These are phyloP conservation scores for Penicillium atrosanguineum DNA, from an alignment of 495 filamentous ascomycete species.

Conservation along the genomic window DNA sequence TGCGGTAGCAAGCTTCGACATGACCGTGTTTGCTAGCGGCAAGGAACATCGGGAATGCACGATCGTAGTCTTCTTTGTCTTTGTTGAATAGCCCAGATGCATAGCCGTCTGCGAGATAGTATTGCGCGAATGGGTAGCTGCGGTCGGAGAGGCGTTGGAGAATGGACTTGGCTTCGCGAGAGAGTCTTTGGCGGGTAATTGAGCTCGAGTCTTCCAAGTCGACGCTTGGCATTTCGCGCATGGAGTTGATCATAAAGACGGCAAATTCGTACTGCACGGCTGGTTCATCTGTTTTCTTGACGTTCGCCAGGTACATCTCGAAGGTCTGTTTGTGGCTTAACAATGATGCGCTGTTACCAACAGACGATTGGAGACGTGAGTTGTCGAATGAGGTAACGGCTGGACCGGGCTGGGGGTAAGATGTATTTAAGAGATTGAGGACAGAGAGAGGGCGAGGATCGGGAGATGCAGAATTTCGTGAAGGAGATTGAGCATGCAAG, in stretches of 20 bases:
- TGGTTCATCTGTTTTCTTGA: conserved; percentile 92
- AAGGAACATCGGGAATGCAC: conserved; percentile 87
- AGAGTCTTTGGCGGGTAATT: conserved; percentile 59
- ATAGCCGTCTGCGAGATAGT: conserved; percentile 93
- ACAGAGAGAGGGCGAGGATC: conserved; percentile 78
- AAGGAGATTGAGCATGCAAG: conserved; percentile 53
- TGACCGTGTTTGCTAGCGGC: conserved; percentile 96
- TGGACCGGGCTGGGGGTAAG: conserved; percentile 83
- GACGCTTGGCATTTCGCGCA: conserved; percentile 59
- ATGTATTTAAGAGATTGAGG: conserved; percentile 80
- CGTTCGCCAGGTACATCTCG: conserved; percentile 94
- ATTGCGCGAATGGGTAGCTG: conserved; percentile 94
- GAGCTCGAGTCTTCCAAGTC: conserved; percentile 42
- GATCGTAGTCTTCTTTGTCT: conserved; percentile 83
- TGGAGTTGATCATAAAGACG: conserved; percentile 84
- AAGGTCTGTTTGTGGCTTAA: conserved; percentile 87
- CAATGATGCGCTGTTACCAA: conserved; percentile 85
- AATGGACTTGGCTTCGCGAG: conserved; percentile 86
- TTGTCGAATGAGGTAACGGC: conserved; percentile 74
- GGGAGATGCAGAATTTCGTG: conserved; percentile 65
- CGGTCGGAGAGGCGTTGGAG: conserved; percentile 80
- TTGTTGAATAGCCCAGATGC: conserved; percentile 94
- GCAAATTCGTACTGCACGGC: conserved; percentile 93
- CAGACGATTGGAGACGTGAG: conserved; percentile 66
- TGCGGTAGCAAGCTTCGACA: conserved; percentile 91